Evolutionary conservation across 305 asterid genomes (phyloP), one percentile per base, ranked within the genome.

Genomic region (Coffea humblotiana): DNA sequence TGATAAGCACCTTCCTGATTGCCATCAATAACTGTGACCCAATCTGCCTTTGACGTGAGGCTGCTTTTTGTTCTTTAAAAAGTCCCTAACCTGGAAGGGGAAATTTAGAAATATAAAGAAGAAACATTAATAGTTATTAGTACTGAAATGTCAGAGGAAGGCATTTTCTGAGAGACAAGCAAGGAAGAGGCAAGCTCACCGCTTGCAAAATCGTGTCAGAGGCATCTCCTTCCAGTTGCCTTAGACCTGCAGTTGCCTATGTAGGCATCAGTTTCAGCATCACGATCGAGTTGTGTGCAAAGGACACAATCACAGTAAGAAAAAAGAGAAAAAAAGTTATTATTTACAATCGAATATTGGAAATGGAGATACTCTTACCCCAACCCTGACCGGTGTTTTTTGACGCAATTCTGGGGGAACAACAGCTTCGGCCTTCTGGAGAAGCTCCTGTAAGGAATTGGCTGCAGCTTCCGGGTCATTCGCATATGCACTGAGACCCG

Each of bases 241-340:
- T 87, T 37, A 93, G 88, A 67, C 98, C 98, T 72, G 97, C 97
- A 43, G 97, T 93, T 72, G 98, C 98, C 96, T 91, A 90, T 73
- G 61, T 61, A 71, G 73, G 80, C 77, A 83, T 79, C 69, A 79
- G 37, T 58, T 70, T 15, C 48, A 76, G 72, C 68, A 73, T 4
- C 35, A 10, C 10, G 71, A 48, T 48, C 52, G 14, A 9, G 52
- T 2, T 48, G 19, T 58, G 18, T 37, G 47, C 25, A 6, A 45
- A 25, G 47, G n/a, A 61, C 35, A 25, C 27, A 29, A 16, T 54
- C 61, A 54, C 8, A 14, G 7, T 6, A 37, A 25, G 12, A 21
- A 51, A 69, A 43, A 40, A 37, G 56, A 25, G 21, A 49, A 27
- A 37, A 49, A 27, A 37, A 11, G 11, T 15, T 8, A 63, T n/a